phyloP scores from a whole-genome alignment of 1,284 basidiomycete genomes.

The Trichosporon inkin region DNA sequence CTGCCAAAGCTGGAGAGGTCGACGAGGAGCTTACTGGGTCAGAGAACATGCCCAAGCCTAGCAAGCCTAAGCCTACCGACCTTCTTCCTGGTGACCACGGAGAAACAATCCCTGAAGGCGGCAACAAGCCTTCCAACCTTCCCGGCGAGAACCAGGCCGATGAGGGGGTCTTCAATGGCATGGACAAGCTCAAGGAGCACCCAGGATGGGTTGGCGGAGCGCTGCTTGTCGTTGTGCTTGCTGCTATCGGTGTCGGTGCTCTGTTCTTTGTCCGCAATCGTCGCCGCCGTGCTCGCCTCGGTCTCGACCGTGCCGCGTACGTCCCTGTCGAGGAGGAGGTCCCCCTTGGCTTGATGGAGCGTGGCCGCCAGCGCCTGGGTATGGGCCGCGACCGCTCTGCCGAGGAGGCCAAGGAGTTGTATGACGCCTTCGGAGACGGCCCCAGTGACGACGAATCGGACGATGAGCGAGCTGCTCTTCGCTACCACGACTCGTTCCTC shows the following conservation, averaged over 20 bases:
- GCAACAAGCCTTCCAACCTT: conserved; percentile 29
- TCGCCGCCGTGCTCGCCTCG: conserved; percentile 43
- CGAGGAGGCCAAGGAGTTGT: conserved; percentile 63
- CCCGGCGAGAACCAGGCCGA: conserved; percentile 52
- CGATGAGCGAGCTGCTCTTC: conserved; percentile 34
- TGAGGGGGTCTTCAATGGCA: conserved; percentile 79
- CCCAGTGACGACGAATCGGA: conserved; percentile 42
- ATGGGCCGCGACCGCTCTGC: conserved; percentile 52
- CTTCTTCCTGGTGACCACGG: conserved; percentile 82
- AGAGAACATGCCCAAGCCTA: conserved; percentile 50
- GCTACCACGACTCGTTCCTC: conserved; percentile 50
- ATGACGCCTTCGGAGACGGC: conserved; percentile 82
- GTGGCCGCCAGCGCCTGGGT: conserved; percentile 35
- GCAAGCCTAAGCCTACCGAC: conserved; percentile 77
- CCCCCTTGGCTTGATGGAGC: conserved; percentile 63
- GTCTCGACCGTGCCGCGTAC: conserved; percentile 58
- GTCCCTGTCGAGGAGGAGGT: conserved; percentile 66
- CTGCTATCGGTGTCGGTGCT: conserved; percentile 61
- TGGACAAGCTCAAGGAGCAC: conserved; percentile 68
- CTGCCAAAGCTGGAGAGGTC: conserved; percentile 44
- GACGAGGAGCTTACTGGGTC: conserved; percentile 51
- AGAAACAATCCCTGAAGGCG: conserved; percentile 23
- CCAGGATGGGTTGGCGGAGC: conserved; percentile 84
- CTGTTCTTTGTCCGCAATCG: conserved; percentile 58
- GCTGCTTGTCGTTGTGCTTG: conserved; percentile 63